Evolutionary conservation across 768 basidiomycete species (phyloP).

Genomic region (Coprinellus micaceus): DNA sequence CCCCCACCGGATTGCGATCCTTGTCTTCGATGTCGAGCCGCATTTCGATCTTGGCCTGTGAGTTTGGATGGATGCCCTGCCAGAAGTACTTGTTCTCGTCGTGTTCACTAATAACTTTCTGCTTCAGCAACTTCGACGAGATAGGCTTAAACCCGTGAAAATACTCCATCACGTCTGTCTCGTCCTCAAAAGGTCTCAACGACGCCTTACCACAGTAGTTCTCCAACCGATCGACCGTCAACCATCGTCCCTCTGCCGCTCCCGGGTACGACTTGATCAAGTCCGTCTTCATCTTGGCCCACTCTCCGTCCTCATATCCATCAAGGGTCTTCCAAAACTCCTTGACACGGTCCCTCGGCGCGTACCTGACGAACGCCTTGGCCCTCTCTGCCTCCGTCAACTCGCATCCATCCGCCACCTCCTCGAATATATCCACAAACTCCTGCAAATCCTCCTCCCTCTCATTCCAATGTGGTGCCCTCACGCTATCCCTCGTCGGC

Average conservation of each 20-base stretch:
- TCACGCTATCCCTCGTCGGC: too few species aligned
- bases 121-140: not conserved
- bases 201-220: too few species aligned
- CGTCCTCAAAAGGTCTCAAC: not conserved
- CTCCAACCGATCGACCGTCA: too few species aligned
- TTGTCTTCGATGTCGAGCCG: too few species aligned
- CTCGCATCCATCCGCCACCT: conserved; percentile 10
- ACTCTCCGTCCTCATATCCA: conserved; percentile 9
- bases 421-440: conserved; percentile 14
- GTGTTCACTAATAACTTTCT: not conserved
- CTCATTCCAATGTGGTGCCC: not conserved
- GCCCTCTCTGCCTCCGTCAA: conserved; percentile 10
- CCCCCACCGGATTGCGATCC: too few species aligned
- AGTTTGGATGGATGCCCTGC: not conserved
- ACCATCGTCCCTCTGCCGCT: too few species aligned
- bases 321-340: conserved; percentile 12
- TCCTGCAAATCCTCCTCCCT: conserved; percentile 3
- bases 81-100: conserved; percentile 1
- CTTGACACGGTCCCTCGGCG: conserved; percentile 5
- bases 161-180: not conserved
- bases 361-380: conserved; percentile 9
- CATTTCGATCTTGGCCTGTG: too few species aligned
- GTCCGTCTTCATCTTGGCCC: conserved; percentile 6
- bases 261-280: too few species aligned
- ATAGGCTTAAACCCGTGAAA: not conserved